Percentiles rank a stretch among this genome's conserved stretches.
Conservation (phyloP, 2,329 filamentous ascomycete species). For the Lasiodiplodia sp. region DNA sequence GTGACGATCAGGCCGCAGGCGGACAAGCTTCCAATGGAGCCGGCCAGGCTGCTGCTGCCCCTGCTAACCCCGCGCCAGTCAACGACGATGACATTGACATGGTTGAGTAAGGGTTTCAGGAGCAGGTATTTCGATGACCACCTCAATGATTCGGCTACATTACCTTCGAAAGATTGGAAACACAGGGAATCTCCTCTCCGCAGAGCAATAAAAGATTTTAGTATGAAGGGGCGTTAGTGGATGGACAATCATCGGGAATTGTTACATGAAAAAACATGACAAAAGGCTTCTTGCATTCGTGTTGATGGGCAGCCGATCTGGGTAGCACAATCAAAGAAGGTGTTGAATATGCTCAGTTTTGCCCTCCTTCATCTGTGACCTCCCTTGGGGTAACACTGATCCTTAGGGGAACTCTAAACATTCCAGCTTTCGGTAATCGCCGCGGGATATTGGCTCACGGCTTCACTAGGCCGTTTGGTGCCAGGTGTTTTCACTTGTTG, state of each 20-base stretch:
- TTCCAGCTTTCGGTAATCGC: too few species aligned
- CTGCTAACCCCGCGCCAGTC: background rate
- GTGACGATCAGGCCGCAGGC: background rate
- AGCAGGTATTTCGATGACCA: background rate
- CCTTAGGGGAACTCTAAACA: background rate
- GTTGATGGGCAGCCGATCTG: background rate
- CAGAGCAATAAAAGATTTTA: background rate
- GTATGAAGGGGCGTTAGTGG: background rate
- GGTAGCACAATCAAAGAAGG: background rate
- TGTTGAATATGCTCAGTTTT: background rate
- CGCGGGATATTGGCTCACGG: too few species aligned
- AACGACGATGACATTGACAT: slow-evolving; percentile 30
- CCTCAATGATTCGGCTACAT: background rate
- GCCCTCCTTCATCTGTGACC: background rate
- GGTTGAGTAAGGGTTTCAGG: slow-evolving; percentile 20
- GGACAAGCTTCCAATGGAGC: slow-evolving; percentile 6
- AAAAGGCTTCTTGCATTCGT: background rate
- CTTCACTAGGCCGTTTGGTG: too few species aligned
- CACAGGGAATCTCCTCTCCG: background rate
- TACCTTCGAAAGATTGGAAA: background rate
- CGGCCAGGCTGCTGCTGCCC: background rate
- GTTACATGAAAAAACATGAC: background rate
- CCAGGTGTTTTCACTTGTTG: too few species aligned
- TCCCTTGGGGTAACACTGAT: background rate
- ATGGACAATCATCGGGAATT: background rate